phyloP scores from a whole-genome alignment of 768 basidiomycete genomes.

The Zangia roseola region DNA sequence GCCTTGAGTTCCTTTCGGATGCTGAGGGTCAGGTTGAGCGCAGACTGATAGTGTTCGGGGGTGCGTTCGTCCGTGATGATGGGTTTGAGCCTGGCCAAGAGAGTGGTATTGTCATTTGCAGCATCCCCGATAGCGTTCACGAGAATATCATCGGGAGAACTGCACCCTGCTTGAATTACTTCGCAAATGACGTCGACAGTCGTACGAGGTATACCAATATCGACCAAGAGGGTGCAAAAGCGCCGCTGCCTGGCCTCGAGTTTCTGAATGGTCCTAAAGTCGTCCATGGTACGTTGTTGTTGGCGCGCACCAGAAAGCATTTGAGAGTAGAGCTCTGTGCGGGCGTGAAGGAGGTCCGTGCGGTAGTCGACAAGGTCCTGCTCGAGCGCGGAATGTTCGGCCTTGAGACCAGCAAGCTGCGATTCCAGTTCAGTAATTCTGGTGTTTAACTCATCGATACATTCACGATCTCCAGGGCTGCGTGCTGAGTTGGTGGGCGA shows the following conservation, averaged over 20 bases:
- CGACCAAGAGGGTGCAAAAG: conserved; percentile 23
- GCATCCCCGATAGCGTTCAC: conserved; percentile 44
- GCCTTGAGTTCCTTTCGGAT: conserved; percentile 44
- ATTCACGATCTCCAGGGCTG: not conserved
- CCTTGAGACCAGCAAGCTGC: conserved; percentile 11
- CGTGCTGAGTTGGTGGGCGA: not conserved
- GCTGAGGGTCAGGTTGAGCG: conserved; percentile 44
- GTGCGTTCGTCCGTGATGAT: conserved; percentile 36
- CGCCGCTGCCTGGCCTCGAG: conserved; percentile 25
- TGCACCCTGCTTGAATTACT: conserved; percentile 25
- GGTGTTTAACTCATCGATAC: not conserved
- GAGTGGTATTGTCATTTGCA: conserved; percentile 35
- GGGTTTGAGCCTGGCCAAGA: conserved; percentile 44
- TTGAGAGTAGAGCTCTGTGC: conserved; percentile 28
- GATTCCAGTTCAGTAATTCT: conserved; percentile 15
- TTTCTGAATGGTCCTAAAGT: conserved; percentile 27
- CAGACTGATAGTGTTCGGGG: conserved; percentile 44
- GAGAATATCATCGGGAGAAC: conserved; percentile 41
- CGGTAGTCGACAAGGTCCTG: conserved; percentile 29
- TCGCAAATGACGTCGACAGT: conserved; percentile 23
- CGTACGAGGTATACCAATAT: conserved; percentile 27
- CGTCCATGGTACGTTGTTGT: conserved; percentile 22
- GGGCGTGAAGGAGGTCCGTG: conserved; percentile 27
- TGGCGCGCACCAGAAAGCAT: conserved; percentile 28
- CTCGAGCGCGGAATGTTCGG: conserved; percentile 20